Percentiles rank a stretch among this genome's conserved stretches.
Evolutionary conservation across 2,329 filamentous ascomycete genomes (phyloP).

Genomic region (Colletotrichum sp.): DNA sequence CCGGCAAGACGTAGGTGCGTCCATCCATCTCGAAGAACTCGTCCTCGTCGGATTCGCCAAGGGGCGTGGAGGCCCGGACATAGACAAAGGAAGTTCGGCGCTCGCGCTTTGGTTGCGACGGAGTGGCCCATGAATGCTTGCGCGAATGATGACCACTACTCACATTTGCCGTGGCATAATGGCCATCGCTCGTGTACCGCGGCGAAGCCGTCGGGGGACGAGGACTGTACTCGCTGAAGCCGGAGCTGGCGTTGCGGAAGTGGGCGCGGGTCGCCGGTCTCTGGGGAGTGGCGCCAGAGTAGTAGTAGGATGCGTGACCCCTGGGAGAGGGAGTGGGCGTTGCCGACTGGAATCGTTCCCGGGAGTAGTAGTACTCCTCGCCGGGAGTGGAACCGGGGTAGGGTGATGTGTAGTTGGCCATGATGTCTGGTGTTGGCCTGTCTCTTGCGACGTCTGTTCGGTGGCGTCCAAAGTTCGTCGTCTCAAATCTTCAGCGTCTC

Average conservation of each 20-base stretch:
- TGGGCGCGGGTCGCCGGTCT: constrained; percentile 61
- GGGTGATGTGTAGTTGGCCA: constrained; percentile 42
- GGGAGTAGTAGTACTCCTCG: constrained; percentile 57
- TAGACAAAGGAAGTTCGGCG: constrained; percentile 60
- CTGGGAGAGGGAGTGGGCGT: constrained; percentile 64
- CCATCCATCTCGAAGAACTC: constrained; percentile 61
- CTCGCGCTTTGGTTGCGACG: constrained; percentile 52
- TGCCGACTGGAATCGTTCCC: constrained; percentile 55
- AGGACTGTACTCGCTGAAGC: constrained; percentile 46
- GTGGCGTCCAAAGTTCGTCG: constrained; percentile 27
- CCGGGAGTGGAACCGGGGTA: constrained; percentile 52
- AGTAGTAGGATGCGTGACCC: constrained; percentile 54
- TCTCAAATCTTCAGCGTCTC: constrained; percentile 6
- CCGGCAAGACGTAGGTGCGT: constrained; percentile 57
- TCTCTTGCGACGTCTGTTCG: constrained; percentile 35
- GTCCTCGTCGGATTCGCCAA: constrained; percentile 71
- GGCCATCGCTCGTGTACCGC: constrained; percentile 66
- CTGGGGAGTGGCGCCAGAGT: constrained; percentile 50
- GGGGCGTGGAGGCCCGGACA: constrained; percentile 61
- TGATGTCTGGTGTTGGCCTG: constrained; percentile 20
- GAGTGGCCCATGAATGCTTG: constrained; percentile 54
- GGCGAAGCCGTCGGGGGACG: constrained; percentile 60
- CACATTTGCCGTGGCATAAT: constrained; percentile 71
- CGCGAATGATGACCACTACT: constrained; percentile 55
- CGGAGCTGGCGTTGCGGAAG: constrained; percentile 48